Percentiles rank a stretch among this genome's conserved stretches.
Evolutionary conservation across 371 early-diverging fungal genomes (phyloP).

Genomic region (Mortierella polycephala): DNA sequence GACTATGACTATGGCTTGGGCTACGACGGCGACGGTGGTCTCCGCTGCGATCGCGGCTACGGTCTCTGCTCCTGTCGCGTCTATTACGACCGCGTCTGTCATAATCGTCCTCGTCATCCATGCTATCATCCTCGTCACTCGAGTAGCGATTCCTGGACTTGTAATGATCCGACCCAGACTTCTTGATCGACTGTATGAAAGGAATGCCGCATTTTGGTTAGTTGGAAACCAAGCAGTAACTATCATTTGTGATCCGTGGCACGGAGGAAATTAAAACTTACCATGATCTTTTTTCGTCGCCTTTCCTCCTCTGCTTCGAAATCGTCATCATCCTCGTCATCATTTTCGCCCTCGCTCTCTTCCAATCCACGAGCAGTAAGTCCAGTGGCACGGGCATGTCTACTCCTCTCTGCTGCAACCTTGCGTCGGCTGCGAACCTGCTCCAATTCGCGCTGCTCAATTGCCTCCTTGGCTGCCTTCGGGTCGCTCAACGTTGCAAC

Average conservation of each 20-base stretch:
- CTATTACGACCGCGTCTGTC: slow-evolving; percentile 28
- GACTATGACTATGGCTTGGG: slow-evolving; percentile 20
- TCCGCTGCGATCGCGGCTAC: slow-evolving; percentile 28
- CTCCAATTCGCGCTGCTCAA: slow-evolving; percentile 49
- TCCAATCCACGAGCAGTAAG: slow-evolving; percentile 39
- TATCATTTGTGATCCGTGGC: neutral
- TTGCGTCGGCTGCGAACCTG: slow-evolving; percentile 50
- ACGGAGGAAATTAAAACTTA: slow-evolving; percentile 5
- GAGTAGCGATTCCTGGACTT: slow-evolving; percentile 49
- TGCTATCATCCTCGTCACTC: slow-evolving; percentile 41
- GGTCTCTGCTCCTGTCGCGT: slow-evolving; percentile 35
- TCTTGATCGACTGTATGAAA: slow-evolving; percentile 45
- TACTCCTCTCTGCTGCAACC: slow-evolving; percentile 36
- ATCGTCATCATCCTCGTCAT: slow-evolving; percentile 56
- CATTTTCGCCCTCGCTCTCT: slow-evolving; percentile 52
- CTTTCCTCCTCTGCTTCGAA: slow-evolving; percentile 53
- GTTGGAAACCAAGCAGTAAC: neutral
- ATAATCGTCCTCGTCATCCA: slow-evolving; percentile 48
- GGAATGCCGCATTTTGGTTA: neutral
- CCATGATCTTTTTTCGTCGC: slow-evolving; percentile 52
- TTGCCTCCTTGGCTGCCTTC: slow-evolving; percentile 57
- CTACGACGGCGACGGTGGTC: slow-evolving; percentile 24
- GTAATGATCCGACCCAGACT: slow-evolving; percentile 49
- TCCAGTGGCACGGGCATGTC: slow-evolving; percentile 43
- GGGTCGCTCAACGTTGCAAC: slow-evolving; percentile 72